Evolutionary conservation across 2,329 filamentous ascomycete species (phyloP), one percentile per base, ranked within the genome.

Genomic region (Aspergillus clavatus): DNA sequence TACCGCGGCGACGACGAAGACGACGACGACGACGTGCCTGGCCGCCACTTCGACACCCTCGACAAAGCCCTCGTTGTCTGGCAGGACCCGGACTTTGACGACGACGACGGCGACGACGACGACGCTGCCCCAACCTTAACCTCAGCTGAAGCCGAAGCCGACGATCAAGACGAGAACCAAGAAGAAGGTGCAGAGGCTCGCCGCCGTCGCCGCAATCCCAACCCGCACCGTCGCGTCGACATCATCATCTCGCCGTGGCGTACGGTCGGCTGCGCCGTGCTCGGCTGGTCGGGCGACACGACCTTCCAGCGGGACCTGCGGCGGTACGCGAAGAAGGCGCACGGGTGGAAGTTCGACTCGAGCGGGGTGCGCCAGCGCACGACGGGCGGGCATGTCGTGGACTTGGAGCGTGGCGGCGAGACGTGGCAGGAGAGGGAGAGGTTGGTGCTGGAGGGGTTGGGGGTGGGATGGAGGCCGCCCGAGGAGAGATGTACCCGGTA

Each of bases 11-110:
- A 69, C 5, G 59, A 62, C 10, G 77, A 77, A 0, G 55, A n/a
- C n/a, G n/a, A n/a, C n/a, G n/a, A n/a, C n/a, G n/a, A n/a, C n/a
- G n/a, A n/a, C n/a, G n/a, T n/a, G n/a, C n/a, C n/a, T n/a, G n/a
- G n/a, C n/a, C n/a, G 55, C n/a, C 71, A 75, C 18, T 96, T 95
- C 54, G 90, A 96, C 61, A 87, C 83, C 0, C 76, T 97, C 1
- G 90, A 97, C 65, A 96, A 96, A 65, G 89, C 89, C 0, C 72
- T 97, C 42, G 86, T 96, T 1, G 89, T 96, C 0, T 97, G 91
- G 91, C 87, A 95, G 61, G 75, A 89, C 58, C 84, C 84, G 0
- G 40, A 66, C 4, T 78, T 72, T 53, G 62, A 63, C 47, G 11
- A 71, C 71, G 39, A 54, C 66, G 8, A 61, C 55, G 18, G 28